Conservation (phyloP, 2,329 filamentous ascomycete genomes). For the Ilyonectria robusta region DNA sequence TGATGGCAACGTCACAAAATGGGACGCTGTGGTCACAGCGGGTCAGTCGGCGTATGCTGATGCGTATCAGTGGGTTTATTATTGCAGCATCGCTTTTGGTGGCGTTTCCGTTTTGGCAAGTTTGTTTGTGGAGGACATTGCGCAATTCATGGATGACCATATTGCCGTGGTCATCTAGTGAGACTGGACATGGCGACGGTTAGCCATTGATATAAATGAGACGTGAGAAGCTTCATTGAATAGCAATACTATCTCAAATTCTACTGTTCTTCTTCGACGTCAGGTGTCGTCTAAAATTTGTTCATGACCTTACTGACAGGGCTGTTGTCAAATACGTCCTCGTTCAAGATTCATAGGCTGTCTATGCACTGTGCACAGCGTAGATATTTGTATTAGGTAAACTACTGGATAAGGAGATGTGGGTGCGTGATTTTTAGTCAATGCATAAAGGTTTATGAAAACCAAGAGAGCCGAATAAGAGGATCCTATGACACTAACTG, state of each 20-base stretch:
- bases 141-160: neutral
- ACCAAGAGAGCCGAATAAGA: conserved; percentile 76
- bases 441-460: conserved; percentile 70
- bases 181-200: neutral
- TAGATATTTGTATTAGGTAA: conserved; percentile 67
- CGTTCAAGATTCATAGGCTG: conserved; percentile 70
- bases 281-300: conserved; percentile 60
- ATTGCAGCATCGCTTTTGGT: neutral
- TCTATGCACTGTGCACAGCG: conserved; percentile 74
- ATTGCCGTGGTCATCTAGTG: neutral
- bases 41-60: neutral
- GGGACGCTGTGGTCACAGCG: neutral
- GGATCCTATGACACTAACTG: conserved; percentile 71
- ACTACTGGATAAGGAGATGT: conserved; percentile 71
- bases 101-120: neutral
- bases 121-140: neutral
- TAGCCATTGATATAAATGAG: neutral
- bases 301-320: conserved; percentile 62
- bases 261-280: conserved; percentile 51
- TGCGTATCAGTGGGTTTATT: neutral
- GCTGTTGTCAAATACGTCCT: conserved; percentile 60
- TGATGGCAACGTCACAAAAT: neutral
- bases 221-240: neutral
- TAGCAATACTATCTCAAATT: neutral
- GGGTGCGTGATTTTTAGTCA: conserved; percentile 66